A percentile compares a stretch with the other conserved stretches of the same genome.
Evolutionary conservation across 495 filamentous ascomycete species (phyloP).

Genomic region (Penicillium malachiteum): DNA sequence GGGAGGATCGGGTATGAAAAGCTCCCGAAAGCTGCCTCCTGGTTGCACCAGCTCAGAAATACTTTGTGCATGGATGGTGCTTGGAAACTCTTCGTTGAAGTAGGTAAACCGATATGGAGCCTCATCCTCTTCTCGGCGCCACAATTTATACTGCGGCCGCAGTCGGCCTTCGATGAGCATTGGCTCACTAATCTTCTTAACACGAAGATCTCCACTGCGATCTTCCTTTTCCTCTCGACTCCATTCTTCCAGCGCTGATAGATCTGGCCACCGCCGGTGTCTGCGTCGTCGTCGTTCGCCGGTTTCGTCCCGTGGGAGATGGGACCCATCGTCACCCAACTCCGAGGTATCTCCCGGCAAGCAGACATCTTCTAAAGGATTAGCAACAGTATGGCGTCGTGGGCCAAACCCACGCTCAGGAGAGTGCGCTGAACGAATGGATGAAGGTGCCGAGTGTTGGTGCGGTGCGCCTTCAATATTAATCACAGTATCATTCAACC

Average conservation of each 20-base stretch:
- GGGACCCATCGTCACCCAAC: conserved; percentile 66
- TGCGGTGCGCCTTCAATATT: conserved; percentile 52
- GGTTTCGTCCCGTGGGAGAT: conserved; percentile 35
- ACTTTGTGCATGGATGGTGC: conserved; percentile 91
- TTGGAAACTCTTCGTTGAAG: conserved; percentile 94
- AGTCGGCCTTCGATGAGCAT: conserved; percentile 85
- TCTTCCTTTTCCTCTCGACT: conserved; percentile 87
- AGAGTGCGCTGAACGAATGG: conserved; percentile 32
- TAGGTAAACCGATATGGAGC: conserved; percentile 95
- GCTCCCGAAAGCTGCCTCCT: conserved; percentile 75
- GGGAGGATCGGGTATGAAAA: conserved; percentile 77
- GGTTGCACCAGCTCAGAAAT: conserved; percentile 89
- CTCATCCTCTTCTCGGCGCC: conserved; percentile 88
- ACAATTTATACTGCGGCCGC: conserved; percentile 72
- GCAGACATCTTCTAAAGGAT: conserved; percentile 82
- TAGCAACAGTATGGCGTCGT: conserved; percentile 50
- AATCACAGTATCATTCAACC: conserved; percentile 52
- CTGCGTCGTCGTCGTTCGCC: conserved; percentile 56
- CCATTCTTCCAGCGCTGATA: conserved; percentile 85
- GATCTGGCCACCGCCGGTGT: conserved; percentile 62
- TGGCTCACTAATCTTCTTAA: conserved; percentile 91
- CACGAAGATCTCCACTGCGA: conserved; percentile 78
- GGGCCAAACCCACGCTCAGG: conserved; percentile 34
- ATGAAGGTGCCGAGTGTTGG: conserved; percentile 29
- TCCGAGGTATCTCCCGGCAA: conserved; percentile 83